A percentile compares a stretch with the other conserved stretches of the same genome.
Evolutionary conservation across 2,329 filamentous ascomycete genomes (phyloP).

Genomic region (Alternaria atra): DNA sequence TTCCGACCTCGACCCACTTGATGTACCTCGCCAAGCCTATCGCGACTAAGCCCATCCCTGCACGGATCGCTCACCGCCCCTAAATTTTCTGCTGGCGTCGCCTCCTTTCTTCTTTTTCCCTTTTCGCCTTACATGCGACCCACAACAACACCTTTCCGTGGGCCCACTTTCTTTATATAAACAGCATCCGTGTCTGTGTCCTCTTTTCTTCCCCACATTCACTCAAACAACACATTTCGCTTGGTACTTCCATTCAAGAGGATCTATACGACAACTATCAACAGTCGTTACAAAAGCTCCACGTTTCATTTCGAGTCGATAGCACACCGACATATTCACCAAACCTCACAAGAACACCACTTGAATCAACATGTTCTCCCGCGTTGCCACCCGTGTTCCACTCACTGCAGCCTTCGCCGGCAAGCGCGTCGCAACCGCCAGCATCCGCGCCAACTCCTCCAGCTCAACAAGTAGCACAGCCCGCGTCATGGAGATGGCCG

Average conservation of each 20-base stretch:
- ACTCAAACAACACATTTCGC: slow-evolving; percentile 1
- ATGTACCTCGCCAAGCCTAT: slow-evolving; percentile 6
- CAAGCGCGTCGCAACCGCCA: slow-evolving; percentile 31
- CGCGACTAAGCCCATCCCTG: slow-evolving; percentile 9
- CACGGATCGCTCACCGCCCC: slow-evolving; percentile 31
- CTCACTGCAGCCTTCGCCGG: slow-evolving; percentile 31
- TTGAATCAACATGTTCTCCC: slow-evolving; percentile 24
- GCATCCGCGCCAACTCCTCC: slow-evolving; percentile 44
- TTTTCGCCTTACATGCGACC: slow-evolving; percentile 12
- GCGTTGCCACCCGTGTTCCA: slow-evolving; percentile 34
- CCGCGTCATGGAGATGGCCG: slow-evolving; percentile 43
- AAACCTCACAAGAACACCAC: slow-evolving; percentile 1
- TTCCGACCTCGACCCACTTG: neutral
- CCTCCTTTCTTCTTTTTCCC: slow-evolving; percentile 17
- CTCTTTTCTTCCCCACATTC: slow-evolving; percentile 20
- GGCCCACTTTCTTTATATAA: slow-evolving; percentile 28
- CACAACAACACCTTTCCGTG: slow-evolving; percentile 6
- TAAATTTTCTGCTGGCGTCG: slow-evolving; percentile 16
- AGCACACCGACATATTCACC: neutral
- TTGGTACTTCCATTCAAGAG: slow-evolving; percentile 4
- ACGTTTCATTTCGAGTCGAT: neutral
- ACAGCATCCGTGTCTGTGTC: slow-evolving; percentile 8
- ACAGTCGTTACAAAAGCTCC: slow-evolving; percentile 7
- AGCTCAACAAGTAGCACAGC: slow-evolving; percentile 31
- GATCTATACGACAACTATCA: neutral